Conservation (phyloP, 306 rosid species). For the Trichosanthes cucumerina region DNA sequence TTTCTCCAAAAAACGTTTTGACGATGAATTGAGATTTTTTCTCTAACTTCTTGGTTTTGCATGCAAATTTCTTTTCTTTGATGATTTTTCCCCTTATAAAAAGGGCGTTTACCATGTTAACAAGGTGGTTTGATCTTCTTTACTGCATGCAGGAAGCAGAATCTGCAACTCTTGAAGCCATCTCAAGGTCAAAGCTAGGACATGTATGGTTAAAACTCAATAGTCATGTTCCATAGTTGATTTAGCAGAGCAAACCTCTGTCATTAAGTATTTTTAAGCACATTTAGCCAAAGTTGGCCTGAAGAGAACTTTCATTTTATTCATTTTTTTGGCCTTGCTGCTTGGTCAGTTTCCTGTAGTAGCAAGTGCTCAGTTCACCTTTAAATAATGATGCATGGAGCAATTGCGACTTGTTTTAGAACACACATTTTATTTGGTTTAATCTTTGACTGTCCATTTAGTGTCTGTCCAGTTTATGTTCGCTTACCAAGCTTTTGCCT, state of each 20-base stretch:
- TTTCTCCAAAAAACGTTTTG: neutral
- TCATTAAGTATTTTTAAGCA: neutral
- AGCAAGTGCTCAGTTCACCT: neutral
- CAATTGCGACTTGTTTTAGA: neutral
- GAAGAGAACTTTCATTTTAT: neutral
- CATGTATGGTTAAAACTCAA: constrained; percentile 39
- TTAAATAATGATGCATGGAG: neutral
- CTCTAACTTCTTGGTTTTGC: neutral
- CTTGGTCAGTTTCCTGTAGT: neutral
- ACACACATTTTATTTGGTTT: neutral
- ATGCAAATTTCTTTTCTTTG: neutral
- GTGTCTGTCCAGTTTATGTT: neutral
- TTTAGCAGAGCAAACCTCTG: neutral
- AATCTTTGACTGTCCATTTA: neutral
- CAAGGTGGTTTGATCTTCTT: neutral
- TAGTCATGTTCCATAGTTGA: constrained; percentile 6
- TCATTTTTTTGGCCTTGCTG: neutral
- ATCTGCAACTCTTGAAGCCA: constrained; percentile 88
- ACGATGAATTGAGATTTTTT: neutral
- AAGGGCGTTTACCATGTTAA: neutral
- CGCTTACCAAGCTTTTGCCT: neutral
- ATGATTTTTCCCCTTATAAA: neutral
- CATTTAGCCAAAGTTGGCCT: neutral
- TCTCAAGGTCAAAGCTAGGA: constrained; percentile 81
- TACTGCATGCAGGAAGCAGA: constrained; percentile 72